These are phyloP conservation scores for Pseudogymnoascus sp. DNA, from an alignment of 2,329 filamentous ascomycete species.

Conservation along the genomic window DNA sequence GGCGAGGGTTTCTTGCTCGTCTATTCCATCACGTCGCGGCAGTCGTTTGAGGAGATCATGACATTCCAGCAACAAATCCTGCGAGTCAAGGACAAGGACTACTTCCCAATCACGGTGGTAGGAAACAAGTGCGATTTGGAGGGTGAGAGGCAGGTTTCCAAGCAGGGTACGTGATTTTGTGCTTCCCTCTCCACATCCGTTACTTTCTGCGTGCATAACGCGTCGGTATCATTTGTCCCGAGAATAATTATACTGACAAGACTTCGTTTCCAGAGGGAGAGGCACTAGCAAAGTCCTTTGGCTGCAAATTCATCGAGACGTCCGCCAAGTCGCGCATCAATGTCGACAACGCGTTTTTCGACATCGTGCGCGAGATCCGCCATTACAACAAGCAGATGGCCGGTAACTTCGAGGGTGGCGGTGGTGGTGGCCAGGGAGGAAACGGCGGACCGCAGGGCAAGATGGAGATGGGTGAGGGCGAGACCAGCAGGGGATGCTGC, in stretches of 20 bases:
- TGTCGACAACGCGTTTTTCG: conserved; percentile 97
- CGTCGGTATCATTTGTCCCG: neutral
- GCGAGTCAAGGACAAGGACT: conserved; percentile 98
- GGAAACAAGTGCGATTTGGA: conserved; percentile 99
- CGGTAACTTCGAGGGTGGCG: conserved; percentile 65
- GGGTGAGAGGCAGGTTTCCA: conserved; percentile 79
- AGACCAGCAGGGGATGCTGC: conserved; percentile 67
- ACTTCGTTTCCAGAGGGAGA: conserved; percentile 64
- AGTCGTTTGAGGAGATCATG: conserved; percentile 97
- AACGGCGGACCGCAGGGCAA: conserved; percentile 57
- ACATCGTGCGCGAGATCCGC: conserved; percentile 95
- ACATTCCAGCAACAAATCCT: conserved; percentile 99
- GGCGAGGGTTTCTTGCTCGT: conserved; percentile 96
- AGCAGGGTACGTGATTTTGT: conserved; percentile 61
- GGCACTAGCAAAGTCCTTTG: conserved; percentile 74
- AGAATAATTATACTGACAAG: conserved; percentile 12
- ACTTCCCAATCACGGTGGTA: conserved; percentile 98
- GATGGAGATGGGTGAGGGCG: conserved; percentile 68
- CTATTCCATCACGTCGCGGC: conserved; percentile 95
- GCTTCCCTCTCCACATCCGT: conserved; percentile 18
- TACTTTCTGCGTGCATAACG: neutral
- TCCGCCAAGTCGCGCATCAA: conserved; percentile 98
- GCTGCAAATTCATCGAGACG: conserved; percentile 98
- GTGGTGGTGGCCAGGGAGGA: conserved; percentile 52
- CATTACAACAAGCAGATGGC: conserved; percentile 98